phyloP scores from a whole-genome alignment of 1,284 basidiomycete genomes.

The Malassezia arunalokei region DNA sequence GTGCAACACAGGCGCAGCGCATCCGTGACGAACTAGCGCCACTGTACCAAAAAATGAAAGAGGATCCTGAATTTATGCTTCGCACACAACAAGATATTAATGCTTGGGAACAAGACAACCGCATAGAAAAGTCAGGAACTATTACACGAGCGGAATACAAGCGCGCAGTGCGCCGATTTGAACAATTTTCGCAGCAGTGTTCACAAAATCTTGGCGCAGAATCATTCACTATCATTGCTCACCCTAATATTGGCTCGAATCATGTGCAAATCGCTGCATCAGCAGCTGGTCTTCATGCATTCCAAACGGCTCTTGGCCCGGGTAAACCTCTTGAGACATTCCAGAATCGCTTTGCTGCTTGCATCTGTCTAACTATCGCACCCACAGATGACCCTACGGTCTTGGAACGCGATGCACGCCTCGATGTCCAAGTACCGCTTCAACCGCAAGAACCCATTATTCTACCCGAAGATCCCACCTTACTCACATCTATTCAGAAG shows the following conservation, averaged over 20 bases:
- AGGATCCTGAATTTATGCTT: conserved; percentile 14
- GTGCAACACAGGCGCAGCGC: conserved; percentile 9
- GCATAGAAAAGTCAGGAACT: conserved; percentile 9
- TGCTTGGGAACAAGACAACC: conserved; percentile 15
- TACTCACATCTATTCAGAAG: conserved; percentile 17
- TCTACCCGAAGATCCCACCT: conserved; percentile 15
- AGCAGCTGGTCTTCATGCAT: conserved; percentile 13
- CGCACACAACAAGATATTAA: conserved; percentile 15
- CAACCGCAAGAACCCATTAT: conserved; percentile 17
- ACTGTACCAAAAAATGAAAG: conserved; percentile 18
- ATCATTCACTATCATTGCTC: conserved; percentile 16
- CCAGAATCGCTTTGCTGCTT: conserved; percentile 16
- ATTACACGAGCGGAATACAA: conserved; percentile 16
- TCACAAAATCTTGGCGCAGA: conserved; percentile 17
- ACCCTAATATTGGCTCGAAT: conserved; percentile 16
- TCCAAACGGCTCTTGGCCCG: conserved; percentile 14
- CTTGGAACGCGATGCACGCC: conserved; percentile 11
- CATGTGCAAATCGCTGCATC: conserved; percentile 17
- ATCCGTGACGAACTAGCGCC: conserved; percentile 18
- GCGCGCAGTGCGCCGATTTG: conserved; percentile 17
- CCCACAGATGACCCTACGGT: conserved; percentile 10
- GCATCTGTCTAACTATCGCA: conserved; percentile 16
- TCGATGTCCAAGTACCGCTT: conserved; percentile 14
- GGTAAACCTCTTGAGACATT: conserved; percentile 15
- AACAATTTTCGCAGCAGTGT: conserved; percentile 15